Base-by-base conservation (phyloP, 495 filamentous ascomycete species). In the Trypethelium eluteriae region DNA sequence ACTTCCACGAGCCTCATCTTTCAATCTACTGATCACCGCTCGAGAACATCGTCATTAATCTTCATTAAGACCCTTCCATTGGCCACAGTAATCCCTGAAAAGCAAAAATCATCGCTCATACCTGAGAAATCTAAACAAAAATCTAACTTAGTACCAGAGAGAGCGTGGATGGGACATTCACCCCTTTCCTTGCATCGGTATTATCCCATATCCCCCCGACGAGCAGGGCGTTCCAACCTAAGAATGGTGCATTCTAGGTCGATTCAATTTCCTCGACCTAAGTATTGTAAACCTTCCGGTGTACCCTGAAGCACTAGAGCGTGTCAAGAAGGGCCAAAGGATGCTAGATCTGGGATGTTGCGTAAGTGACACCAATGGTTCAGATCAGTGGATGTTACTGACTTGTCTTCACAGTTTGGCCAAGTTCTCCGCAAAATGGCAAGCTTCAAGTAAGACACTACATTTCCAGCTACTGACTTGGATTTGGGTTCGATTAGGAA, bases 311-410 rank as follows among this genome's bases (percentile, higher is more conserved):
- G 65, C 72, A 32, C 65, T 74, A 0, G 62, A 67, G 36, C 61
- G 66, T 34, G 39, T 65, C 14, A 74, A 67, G 9, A 68, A 67
- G 18, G 63, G 66, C 16, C 67, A 74, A 67, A 68, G 39, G 7
- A 62, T 72, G 14, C 66, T 74, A 14, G 72, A 74, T 47, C 64
- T 74, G 2, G 72, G 70, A 34, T 74, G 72, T 53, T 72, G 70
- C 56, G 53, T 59, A 5, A 36, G 53, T 59, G 7, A 18, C 5
- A 35, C 2, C 5, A 14, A 36, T n/a, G 53, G 10, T 14, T 5
- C 16, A 11, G 12, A 36, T 34, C 25, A 34, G 7, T 10, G 5
- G 6, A 35, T 59, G 9, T 59, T 34, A 14, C 53, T 59, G 9
- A 59, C 32, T 7, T 10, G 14, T 53, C 11, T 18, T 18, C 7